Evolutionary conservation across 1,284 basidiomycete species (phyloP), one percentile per base, ranked within the genome.

Genomic region (Ganoderma meredithae): DNA sequence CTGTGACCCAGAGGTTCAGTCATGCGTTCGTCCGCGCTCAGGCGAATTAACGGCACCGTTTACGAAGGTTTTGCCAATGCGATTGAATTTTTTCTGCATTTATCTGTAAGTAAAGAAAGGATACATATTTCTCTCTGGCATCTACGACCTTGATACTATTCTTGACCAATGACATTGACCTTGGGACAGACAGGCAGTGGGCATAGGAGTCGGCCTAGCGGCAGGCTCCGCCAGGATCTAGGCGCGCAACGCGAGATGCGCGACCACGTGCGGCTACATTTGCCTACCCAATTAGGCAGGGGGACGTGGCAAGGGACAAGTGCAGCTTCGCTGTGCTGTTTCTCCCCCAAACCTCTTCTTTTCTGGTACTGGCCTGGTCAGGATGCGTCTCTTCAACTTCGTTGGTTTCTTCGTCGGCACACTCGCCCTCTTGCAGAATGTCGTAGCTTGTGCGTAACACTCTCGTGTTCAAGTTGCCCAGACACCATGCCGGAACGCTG

Each of bases 321-420:
- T 62, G 60, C 68, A 55, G 53, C 44, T 40, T 62, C 59, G 53
- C 63, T 56, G 61, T 62, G 62, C 27, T 33, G 27, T 55, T 66
- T 71, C 64, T 66, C 65, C 68, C 49, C 69, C 62, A 63, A 67
- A 67, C 69, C 66, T 66, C 62, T 67, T 70, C 70, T 71, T 69
- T 74, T 63, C 62, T 53, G 61, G 49, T 52, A 52, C n/a, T 39
- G 44, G 44, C n/a, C 62, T 68, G 64, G 72, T 69, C 72, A 73
- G 58, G 61, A 79, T 79, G 78, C 78, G 78, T 69, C 68, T 78
- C 64, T 73, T 76, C 62, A 72, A 60, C 56, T 65, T 77, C 9
- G 33, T 78, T 68, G 75, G 77, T 70, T 73, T 74, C 68, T 62
- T 75, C 43, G 60, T 72, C 49, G 75, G 74, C 62, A 68, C 75